Evolutionary conservation across 192 early-diverging fungal genomes (phyloP).

Genomic region (Dissophora ornata): DNA sequence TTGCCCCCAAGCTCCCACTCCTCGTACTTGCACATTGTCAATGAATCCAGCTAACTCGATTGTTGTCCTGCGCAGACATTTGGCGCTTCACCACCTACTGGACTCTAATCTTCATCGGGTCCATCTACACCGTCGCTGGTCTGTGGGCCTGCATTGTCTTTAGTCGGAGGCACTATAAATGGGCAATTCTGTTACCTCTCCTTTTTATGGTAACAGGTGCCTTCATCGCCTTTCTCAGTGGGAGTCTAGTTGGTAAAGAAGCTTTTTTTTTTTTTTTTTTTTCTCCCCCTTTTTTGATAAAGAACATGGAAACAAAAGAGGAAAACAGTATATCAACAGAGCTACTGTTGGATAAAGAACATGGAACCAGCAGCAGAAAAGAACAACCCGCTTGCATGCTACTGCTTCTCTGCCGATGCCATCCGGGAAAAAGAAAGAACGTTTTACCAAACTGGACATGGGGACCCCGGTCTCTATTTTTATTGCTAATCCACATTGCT

Average conservation of each 20-base stretch:
- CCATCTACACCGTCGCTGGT: constrained; percentile 71
- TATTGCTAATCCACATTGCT: neutral
- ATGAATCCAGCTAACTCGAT: neutral
- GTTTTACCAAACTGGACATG: neutral
- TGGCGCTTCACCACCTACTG: constrained; percentile 69
- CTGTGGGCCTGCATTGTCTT: constrained; percentile 65
- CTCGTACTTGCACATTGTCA: neutral
- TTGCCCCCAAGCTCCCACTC: neutral
- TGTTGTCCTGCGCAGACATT: constrained; percentile 58
- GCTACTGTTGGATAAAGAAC: no score
- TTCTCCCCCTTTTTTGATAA: no score
- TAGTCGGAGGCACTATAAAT: constrained; percentile 54
- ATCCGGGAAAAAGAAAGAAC: no score
- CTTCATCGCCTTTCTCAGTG: constrained; percentile 57
- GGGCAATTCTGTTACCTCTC: constrained; percentile 48
- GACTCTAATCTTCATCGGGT: constrained; percentile 68
- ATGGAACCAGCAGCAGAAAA: no score
- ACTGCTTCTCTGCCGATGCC: no score
- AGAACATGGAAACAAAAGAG: no score
- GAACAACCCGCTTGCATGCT: no score
- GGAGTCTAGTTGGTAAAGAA: constrained; percentile 55
- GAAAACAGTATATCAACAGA: no score
- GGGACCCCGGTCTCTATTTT: neutral
- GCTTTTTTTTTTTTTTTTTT: no score
- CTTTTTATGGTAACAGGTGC: constrained; percentile 44